A percentile compares a stretch with the other conserved stretches of the same genome.
Evolutionary conservation across 1,284 basidiomycete species (phyloP).

Genomic region (Ustilago esculenta): DNA sequence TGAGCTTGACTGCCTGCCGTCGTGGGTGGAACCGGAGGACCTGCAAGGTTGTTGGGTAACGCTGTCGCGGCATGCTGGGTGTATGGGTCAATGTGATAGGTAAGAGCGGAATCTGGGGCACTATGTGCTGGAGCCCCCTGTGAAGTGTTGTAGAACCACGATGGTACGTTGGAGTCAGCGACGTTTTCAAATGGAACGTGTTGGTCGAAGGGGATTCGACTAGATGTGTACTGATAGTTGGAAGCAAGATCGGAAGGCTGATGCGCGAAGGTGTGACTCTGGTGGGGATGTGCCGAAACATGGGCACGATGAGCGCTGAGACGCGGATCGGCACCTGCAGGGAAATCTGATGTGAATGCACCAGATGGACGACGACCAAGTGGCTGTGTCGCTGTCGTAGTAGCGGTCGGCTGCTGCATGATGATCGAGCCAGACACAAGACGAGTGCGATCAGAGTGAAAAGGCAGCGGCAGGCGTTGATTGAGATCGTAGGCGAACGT

Average conservation of each 20-base stretch:
- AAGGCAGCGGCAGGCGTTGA: no score
- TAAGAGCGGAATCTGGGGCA: constrained; percentile 1
- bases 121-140: constrained; percentile 1
- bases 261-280: constrained; percentile 1
- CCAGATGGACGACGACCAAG: constrained; percentile 18
- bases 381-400: constrained; percentile 17
- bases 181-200: constrained; percentile 15
- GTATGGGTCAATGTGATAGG: constrained; percentile 21
- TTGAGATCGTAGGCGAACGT: no score
- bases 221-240: constrained; percentile 28
- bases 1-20: background rate
- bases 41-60: constrained; percentile 6
- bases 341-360: constrained; percentile 7
- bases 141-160: constrained; percentile 25
- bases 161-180: constrained; percentile 14
- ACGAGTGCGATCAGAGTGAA: no score
- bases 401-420: constrained; percentile 29
- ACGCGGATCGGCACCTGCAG: constrained; percentile 25
- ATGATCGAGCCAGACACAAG: background rate
- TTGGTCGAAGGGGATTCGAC: constrained; percentile 15
- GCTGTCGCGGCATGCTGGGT: constrained; percentile 7
- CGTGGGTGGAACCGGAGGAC: constrained; percentile 5
- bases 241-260: constrained; percentile 7
- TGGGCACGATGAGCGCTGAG: constrained; percentile 6
- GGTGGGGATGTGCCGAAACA: constrained; percentile 9